phyloP scores from a whole-genome alignment of 257 asterid genomes.

The Fraxinus quadrangulata region DNA sequence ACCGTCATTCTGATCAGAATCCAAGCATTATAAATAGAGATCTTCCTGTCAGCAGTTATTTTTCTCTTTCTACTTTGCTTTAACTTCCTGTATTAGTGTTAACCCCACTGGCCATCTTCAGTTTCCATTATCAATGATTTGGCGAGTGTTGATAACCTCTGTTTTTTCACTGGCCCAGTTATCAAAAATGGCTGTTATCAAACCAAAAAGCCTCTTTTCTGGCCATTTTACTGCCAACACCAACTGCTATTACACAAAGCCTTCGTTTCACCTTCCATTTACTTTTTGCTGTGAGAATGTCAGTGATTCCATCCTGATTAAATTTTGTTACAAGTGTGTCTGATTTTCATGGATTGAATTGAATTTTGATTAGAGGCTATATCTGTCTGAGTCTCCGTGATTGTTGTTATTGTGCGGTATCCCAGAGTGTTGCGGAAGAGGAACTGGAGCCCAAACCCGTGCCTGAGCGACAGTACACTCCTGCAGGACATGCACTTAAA shows the following conservation, averaged over 20 bases:
- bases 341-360: not conserved
- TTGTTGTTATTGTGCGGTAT: conserved; percentile 34
- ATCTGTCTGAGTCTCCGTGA: conserved; percentile 5
- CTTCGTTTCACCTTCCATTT: not conserved
- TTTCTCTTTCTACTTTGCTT: not conserved
- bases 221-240: not conserved
- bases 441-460: conserved; percentile 65
- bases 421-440: conserved; percentile 62
- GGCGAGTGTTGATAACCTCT: not conserved
- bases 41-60: not conserved
- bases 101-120: not conserved
- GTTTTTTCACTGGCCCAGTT: not conserved
- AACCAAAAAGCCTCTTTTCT: not conserved
- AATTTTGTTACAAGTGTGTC: not conserved
- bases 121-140: not conserved
- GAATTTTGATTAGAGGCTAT: not conserved
- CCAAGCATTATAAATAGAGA: not conserved
- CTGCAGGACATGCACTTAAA: conserved; percentile 83
- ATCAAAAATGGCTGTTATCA: not conserved
- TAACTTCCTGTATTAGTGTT: not conserved
- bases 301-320: not conserved
- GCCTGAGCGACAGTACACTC: conserved; percentile 70
- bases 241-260: too few relatives aligned
- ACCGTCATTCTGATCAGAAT: not conserved
- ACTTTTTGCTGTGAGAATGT: not conserved